Percentiles rank a stretch among this genome's conserved stretches.
These are phyloP conservation scores for Populus alba DNA, from an alignment of 345 rosid genomes.

Conservation along the genomic window DNA sequence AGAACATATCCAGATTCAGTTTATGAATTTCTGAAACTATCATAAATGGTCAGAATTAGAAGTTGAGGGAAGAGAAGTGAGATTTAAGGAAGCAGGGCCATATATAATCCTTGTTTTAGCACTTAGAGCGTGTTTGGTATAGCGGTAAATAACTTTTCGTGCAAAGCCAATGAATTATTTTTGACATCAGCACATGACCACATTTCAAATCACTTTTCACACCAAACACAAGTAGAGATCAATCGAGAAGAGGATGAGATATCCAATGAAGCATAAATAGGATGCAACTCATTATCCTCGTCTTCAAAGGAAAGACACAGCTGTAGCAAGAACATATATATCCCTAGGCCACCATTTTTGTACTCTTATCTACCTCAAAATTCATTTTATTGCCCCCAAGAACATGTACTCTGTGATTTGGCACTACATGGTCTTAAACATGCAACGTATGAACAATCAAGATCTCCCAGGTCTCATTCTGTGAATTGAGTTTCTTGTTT, in stretches of 20 bases:
- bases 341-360: background rate
- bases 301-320: background rate
- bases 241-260: background rate
- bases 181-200: background rate
- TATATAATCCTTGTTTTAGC: background rate
- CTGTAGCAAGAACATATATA: background rate
- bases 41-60: background rate
- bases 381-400: background rate
- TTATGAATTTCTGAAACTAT: background rate
- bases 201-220: background rate
- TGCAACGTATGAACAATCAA: background rate
- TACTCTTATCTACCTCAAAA: background rate
- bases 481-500: background rate
- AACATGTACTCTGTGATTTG: background rate
- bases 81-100: too few relatives aligned
- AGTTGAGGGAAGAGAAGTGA: background rate
- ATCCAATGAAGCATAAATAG: background rate
- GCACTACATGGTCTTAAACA: background rate
- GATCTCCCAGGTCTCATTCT: background rate
- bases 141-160: too few relatives aligned
- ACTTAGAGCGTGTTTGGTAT: too few relatives aligned
- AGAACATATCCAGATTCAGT: background rate
- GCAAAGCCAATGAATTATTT: too few relatives aligned
- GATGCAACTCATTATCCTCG: background rate
- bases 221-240: too few relatives aligned